Evolutionary conservation across 306 rosid species (phyloP), one percentile per base, ranked within the genome.

Genomic region (Mucuna pruriens): DNA sequence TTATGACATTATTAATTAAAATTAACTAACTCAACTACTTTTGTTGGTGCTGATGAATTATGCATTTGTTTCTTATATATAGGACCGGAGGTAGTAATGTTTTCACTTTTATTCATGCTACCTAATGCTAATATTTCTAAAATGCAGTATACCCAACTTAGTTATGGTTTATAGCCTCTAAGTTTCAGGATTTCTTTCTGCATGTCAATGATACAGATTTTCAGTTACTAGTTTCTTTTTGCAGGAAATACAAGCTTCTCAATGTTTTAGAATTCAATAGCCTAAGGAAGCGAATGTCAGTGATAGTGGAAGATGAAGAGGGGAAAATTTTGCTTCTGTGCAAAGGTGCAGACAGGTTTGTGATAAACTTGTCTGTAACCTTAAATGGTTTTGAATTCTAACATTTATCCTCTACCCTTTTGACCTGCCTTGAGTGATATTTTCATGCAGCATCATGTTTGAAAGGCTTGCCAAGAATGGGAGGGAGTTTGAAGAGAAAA

Each of bases 301-400:
- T 61, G 40, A 61, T 61, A 29, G 68, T 61, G 68, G 22, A 16
- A 15, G 23, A 62, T 62, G 68, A 62, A 7, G 68, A 31, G 1
- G 22, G 42, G 5, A 29, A 31, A 15, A 13, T 62, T 29, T 62
- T 62, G 4, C 68, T 62, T 15, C 12, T 62, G 0, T 62, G 68
- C 68, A 62, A 62, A 31, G 68, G 68, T 6, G 68, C 68, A 6
- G 68, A 62, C 68, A 62, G 68, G 68, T 62, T 62, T 60, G 65
- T 58, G 36, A 58, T 58, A 58, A 58, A 58, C 17, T 25, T 11
- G 8, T 12, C 9, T 25, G n/a, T 58, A 58, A 23, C 8, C 17
- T 10, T 23, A 9, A 57, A 57, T 57, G n/a, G n/a, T 57, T 57
- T 25, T 58, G 65, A 25, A 25, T 58, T 23, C 65, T 29, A 3